Percentiles rank a stretch among this genome's conserved stretches.
Conservation (phyloP, 2,329 filamentous ascomycete species). For the Trichoderma sp. region DNA sequence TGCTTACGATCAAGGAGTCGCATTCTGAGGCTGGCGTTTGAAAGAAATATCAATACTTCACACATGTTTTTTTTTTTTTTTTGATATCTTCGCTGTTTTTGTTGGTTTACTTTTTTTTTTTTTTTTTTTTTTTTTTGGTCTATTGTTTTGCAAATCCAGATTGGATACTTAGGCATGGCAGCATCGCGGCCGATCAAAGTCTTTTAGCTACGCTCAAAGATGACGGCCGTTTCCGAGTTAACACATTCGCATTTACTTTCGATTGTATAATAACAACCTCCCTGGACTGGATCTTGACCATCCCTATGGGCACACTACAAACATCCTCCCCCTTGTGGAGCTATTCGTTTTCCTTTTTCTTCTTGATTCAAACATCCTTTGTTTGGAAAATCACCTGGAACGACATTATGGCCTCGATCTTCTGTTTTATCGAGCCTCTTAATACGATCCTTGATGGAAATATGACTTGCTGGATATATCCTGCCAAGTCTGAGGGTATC, state of each 20-base stretch:
- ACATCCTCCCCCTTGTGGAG: not conserved
- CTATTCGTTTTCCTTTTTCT: not conserved
- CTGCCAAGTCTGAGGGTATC: not conserved
- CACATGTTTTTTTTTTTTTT: not conserved
- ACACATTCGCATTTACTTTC: not conserved
- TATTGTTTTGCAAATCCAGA: slow-evolving; percentile 1
- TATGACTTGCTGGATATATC: not conserved
- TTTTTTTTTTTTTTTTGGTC: not conserved
- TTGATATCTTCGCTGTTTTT: not conserved
- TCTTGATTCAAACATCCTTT: not conserved
- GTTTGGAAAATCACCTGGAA: not conserved
- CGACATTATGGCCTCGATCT: not conserved
- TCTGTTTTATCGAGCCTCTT: not conserved
- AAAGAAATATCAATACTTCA: slow-evolving; percentile 1
- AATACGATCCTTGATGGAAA: not conserved
- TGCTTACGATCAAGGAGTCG: slow-evolving; percentile 6
- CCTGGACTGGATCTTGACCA: not conserved
- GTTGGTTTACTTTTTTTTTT: not conserved
- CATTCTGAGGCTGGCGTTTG: slow-evolving; percentile 10
- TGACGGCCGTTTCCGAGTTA: not conserved
- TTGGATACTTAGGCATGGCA: slow-evolving; percentile 3
- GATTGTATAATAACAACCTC: not conserved
- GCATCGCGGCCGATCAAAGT: not conserved
- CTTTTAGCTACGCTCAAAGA: not conserved
- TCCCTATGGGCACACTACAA: not conserved